These are phyloP conservation scores for Rhodotorula kratochvilovae DNA, from an alignment of 768 basidiomycete genomes.

Conservation along the genomic window DNA sequence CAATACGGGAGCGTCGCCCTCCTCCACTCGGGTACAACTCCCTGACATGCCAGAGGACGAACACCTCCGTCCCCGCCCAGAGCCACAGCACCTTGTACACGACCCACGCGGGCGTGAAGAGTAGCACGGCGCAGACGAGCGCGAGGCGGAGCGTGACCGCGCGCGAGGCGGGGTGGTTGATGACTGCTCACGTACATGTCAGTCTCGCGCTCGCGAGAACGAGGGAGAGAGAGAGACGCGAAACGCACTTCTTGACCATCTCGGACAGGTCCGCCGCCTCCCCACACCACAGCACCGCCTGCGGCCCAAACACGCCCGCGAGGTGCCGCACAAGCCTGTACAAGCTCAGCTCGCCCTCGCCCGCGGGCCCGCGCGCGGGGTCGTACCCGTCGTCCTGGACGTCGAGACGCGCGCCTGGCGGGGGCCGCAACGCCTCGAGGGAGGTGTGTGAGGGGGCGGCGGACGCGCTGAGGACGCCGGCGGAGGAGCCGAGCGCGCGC, in stretches of 20 bases:
- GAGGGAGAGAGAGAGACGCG: background rate
- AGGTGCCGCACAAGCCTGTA: conserved; percentile 13
- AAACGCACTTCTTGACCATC: conserved; percentile 24
- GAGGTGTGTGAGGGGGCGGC: background rate
- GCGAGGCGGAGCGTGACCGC: conserved; percentile 9
- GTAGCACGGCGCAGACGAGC: background rate
- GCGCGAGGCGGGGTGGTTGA: conserved; percentile 13
- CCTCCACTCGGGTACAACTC: conserved; percentile 18
- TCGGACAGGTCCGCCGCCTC: conserved; percentile 14
- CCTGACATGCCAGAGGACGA: conserved; percentile 22
- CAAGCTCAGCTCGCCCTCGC: conserved; percentile 5
- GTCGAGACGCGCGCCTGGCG: background rate
- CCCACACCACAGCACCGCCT: background rate
- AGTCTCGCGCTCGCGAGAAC: background rate
- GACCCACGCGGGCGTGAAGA: conserved; percentile 16
- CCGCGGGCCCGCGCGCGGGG: background rate
- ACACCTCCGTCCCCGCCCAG: conserved; percentile 21
- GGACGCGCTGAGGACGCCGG: background rate
- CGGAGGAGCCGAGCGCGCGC: too few species aligned
- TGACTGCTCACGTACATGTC: background rate
- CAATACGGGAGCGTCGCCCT: conserved; percentile 15
- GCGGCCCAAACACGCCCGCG: conserved; percentile 2
- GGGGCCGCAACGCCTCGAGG: background rate
- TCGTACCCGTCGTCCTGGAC: background rate
- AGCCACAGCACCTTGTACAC: conserved; percentile 7